phyloP scores from a whole-genome alignment of 148 eudicot species.

The Agrostemma githago region DNA sequence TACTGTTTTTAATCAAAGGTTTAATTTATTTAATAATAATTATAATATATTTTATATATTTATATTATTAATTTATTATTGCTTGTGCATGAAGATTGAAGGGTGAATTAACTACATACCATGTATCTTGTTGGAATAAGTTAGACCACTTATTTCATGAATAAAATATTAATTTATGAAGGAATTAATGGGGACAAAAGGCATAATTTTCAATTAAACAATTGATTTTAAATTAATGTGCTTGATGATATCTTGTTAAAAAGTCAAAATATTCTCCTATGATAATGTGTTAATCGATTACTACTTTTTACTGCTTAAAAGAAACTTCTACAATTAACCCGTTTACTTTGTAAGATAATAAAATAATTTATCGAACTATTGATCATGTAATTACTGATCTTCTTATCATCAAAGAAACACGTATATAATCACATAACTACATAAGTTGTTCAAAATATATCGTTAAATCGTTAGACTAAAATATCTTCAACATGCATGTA shows the following conservation, averaged over 20 bases:
- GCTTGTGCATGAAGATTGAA: slow-evolving; percentile 9
- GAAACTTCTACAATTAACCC: neutral
- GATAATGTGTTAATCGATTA: neutral
- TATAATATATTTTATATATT: no score
- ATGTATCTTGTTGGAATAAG: slow-evolving; percentile 22
- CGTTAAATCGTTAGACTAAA: no score
- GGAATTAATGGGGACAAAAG: slow-evolving; percentile 25
- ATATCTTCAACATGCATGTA: no score
- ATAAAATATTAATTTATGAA: slow-evolving; percentile 19
- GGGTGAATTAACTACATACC: neutral
- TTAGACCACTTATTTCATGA: slow-evolving; percentile 26
- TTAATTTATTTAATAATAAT: neutral
- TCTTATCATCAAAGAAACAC: no score
- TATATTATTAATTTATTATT: neutral
- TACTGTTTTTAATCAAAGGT: slow-evolving; percentile 3
- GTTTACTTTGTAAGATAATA: neutral
- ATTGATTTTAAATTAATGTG: slow-evolving; percentile 19
- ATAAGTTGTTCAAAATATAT: no score
- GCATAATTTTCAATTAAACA: slow-evolving; percentile 41
- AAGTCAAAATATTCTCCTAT: neutral
- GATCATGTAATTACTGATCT: no score
- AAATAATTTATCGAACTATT: no score
- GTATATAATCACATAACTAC: no score
- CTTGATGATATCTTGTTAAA: slow-evolving; percentile 7
- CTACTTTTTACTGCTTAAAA: neutral